Evolutionary conservation across 2,329 filamentous ascomycete species (phyloP).

Genomic region (Aspergillus pseudoglaucus): DNA sequence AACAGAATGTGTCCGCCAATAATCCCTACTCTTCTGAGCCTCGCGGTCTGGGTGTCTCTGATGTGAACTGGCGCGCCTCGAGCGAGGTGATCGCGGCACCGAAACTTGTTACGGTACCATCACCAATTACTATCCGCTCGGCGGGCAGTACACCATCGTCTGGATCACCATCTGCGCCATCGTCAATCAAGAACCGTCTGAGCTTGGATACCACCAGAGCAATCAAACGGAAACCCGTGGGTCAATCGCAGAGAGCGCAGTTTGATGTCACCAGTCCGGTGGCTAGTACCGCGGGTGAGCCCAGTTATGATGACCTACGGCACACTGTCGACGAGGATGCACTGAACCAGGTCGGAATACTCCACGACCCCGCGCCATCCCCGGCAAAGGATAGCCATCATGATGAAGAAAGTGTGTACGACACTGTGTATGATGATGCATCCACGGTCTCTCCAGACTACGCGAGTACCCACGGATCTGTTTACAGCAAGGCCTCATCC

Average conservation of each 20-base stretch:
- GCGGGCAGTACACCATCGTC: neutral
- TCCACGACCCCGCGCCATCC: conserved; percentile 18
- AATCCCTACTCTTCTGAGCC: neutral
- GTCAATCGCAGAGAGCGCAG: conserved; percentile 25
- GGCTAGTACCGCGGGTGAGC: conserved; percentile 18
- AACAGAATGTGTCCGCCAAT: conserved; percentile 1
- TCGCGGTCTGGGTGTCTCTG: neutral
- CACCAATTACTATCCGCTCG: neutral
- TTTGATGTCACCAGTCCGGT: conserved; percentile 14
- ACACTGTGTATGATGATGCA: conserved; percentile 38
- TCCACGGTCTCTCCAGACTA: conserved; percentile 68
- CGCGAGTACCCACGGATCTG: conserved; percentile 61
- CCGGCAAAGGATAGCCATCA: conserved; percentile 17
- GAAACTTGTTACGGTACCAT: neutral
- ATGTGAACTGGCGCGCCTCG: neutral
- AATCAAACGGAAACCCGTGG: conserved; percentile 49
- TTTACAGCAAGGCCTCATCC: conserved; percentile 38
- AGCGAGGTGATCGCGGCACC: neutral
- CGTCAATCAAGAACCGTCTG: conserved; percentile 1
- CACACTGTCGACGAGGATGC: conserved; percentile 44
- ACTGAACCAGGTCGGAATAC: conserved; percentile 43
- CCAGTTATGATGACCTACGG: conserved; percentile 36
- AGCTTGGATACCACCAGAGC: conserved; percentile 37
- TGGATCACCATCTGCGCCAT: neutral
- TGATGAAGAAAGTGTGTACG: conserved; percentile 47